phyloP scores from a whole-genome alignment of 2,329 filamentous ascomycete genomes.

The Nannizziopsis arthrosporioides region DNA sequence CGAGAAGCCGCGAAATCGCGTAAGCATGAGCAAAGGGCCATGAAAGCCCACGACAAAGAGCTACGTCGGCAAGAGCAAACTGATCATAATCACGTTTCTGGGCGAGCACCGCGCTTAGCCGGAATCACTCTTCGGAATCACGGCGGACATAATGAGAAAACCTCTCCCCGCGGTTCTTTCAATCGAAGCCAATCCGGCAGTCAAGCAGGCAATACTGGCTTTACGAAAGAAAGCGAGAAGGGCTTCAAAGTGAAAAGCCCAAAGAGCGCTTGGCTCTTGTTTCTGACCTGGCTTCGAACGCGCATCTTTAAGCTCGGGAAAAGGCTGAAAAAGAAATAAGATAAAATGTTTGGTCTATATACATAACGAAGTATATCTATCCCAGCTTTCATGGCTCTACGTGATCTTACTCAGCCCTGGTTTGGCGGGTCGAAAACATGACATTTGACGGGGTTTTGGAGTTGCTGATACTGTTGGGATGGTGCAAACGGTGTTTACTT shows the following conservation, averaged over 20 bases:
- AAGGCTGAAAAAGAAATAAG: slow-evolving; percentile 18
- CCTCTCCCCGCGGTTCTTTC: not conserved
- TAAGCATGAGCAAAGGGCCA: slow-evolving; percentile 43
- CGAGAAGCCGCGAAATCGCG: slow-evolving; percentile 47
- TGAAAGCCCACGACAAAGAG: slow-evolving; percentile 37
- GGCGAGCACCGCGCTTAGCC: slow-evolving; percentile 4
- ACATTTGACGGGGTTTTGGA: not conserved
- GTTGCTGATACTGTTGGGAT: not conserved
- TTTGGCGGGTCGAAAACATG: not conserved
- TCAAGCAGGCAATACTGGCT: not conserved
- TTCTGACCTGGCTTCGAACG: slow-evolving; percentile 47
- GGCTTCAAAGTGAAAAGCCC: slow-evolving; percentile 17
- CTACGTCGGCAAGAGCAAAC: slow-evolving; percentile 34
- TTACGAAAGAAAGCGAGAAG: not conserved
- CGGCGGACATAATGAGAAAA: slow-evolving; percentile 9
- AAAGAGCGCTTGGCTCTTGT: slow-evolving; percentile 39
- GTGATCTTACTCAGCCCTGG: not conserved
- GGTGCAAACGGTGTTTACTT: not conserved
- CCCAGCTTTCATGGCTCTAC: slow-evolving; percentile 2
- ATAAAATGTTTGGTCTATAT: not conserved
- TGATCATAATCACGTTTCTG: slow-evolving; percentile 12
- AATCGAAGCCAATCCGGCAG: not conserved
- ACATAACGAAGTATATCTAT: not conserved
- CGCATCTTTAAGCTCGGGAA: slow-evolving; percentile 42
- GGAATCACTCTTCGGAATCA: slow-evolving; percentile 10